A percentile compares a stretch with the other conserved stretches of the same genome.
phyloP scores from a whole-genome alignment of 2,329 filamentous ascomycete genomes.

The Furcasterigmium sp. region DNA sequence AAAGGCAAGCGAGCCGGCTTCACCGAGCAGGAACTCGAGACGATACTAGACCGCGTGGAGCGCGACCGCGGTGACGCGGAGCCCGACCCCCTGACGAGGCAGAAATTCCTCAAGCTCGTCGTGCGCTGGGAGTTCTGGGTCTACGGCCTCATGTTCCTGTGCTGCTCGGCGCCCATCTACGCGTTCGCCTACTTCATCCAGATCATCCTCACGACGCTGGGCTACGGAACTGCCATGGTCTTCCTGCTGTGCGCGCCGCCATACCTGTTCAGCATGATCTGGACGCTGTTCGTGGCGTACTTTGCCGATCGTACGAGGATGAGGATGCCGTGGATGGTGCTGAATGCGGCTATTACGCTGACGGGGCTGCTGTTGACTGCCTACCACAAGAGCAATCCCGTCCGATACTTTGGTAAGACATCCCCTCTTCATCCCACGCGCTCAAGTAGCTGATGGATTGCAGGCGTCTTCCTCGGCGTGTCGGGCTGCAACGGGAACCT shows the following conservation, averaged over 20 bases:
- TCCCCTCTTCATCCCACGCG: slow-evolving; percentile 16
- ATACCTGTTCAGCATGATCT: slow-evolving; percentile 24
- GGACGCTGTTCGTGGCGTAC: too few species aligned
- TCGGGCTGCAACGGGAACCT: slow-evolving; percentile 11
- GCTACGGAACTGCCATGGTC: slow-evolving; percentile 17
- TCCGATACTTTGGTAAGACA: too few species aligned
- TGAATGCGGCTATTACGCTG: slow-evolving; percentile 13
- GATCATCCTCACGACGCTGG: slow-evolving; percentile 43
- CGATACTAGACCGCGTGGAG: slow-evolving; percentile 26
- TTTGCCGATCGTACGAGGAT: too few species aligned
- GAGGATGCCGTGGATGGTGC: slow-evolving; percentile 22
- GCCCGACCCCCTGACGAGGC: slow-evolving; percentile 27
- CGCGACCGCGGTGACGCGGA: slow-evolving; percentile 34
- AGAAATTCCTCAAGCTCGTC: slow-evolving; percentile 22
- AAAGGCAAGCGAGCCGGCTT: slow-evolving; percentile 39
- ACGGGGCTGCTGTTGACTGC: too few species aligned
- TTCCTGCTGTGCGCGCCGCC: slow-evolving; percentile 30
- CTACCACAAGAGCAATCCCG: too few species aligned
- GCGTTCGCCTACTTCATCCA: slow-evolving; percentile 58
- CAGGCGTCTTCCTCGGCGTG: slow-evolving; percentile 12
- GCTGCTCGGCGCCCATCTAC: slow-evolving; percentile 52
- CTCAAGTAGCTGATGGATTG: slow-evolving; percentile 19
- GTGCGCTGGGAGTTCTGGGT: slow-evolving; percentile 36
- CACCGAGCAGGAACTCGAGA: slow-evolving; percentile 18
- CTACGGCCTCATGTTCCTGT: slow-evolving; percentile 29